A percentile compares a stretch with the other conserved stretches of the same genome.
Evolutionary conservation across 306 rosid species (phyloP).

Genomic region (Sechiopsis laciniata): DNA sequence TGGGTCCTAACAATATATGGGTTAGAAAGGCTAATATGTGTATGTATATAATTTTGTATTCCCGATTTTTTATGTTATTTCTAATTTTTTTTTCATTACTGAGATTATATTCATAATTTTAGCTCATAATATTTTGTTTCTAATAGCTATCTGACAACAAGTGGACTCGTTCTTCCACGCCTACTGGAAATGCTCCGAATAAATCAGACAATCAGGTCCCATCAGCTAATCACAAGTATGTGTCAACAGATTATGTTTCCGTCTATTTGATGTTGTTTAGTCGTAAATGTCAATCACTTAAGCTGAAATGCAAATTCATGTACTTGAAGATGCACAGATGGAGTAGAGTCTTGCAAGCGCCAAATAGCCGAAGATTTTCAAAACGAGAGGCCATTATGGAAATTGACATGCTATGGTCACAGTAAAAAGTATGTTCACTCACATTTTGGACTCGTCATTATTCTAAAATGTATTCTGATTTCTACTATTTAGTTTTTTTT

Average conservation of each 20-base stretch:
- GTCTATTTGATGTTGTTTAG: conserved; percentile 19
- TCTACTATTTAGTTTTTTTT: neutral
- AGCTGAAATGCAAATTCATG: neutral
- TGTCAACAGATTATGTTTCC: conserved; percentile 15
- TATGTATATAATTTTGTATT: neutral
- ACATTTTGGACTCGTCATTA: neutral
- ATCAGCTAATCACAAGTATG: conserved; percentile 53
- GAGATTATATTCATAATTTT: conserved; percentile 25
- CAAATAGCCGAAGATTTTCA: conserved; percentile 63
- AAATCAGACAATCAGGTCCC: conserved; percentile 48
- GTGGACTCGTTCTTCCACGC: conserved; percentile 54
- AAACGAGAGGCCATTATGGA: conserved; percentile 80
- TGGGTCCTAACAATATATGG: no score
- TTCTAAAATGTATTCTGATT: conserved; percentile 8
- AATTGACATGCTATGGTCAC: conserved; percentile 81
- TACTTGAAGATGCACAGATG: conserved; percentile 75
- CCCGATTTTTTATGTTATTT: neutral
- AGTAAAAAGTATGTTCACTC: conserved; percentile 46
- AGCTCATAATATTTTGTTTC: conserved; percentile 17
- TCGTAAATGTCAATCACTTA: neutral
- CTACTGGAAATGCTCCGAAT: conserved; percentile 27
- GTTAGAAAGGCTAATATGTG: neutral
- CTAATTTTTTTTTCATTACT: neutral
- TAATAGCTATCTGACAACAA: conserved; percentile 70
- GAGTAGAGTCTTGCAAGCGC: conserved; percentile 66